Evolutionary conservation across 805 yeast genomes (phyloP).

Genomic region (Cyberlindnera maritima): DNA sequence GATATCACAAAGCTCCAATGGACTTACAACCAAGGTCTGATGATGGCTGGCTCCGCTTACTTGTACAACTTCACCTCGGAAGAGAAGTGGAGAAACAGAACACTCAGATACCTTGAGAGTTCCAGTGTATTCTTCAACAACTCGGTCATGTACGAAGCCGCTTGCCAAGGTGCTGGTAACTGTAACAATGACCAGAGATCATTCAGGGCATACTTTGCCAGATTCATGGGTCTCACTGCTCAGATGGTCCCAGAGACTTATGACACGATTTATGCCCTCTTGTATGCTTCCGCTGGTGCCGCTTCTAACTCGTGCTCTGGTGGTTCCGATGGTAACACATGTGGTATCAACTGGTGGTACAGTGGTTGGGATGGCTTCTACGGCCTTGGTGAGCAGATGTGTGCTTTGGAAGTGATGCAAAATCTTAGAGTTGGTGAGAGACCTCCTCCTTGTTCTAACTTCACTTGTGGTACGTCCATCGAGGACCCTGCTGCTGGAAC

Average conservation of each 20-base stretch:
- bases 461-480: constrained; percentile 61
- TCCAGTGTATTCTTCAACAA: constrained; percentile 58
- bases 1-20: constrained; percentile 54
- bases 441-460: constrained; percentile 57
- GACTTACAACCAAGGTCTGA: constrained; percentile 73
- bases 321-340: constrained; percentile 76
- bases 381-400: constrained; percentile 85
- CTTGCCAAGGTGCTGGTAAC: constrained; percentile 55
- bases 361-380: constrained; percentile 61
- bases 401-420: constrained; percentile 61
- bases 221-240: constrained; percentile 64
- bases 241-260: constrained; percentile 55
- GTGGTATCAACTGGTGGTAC: constrained; percentile 71
- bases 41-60: constrained; percentile 68
- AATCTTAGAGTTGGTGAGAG: constrained; percentile 34
- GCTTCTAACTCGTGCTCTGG: constrained; percentile 82
- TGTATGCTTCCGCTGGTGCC: constrained; percentile 56
- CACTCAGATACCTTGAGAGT: constrained; percentile 43
- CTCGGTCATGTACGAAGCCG: constrained; percentile 62
- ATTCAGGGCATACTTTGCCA: constrained; percentile 66
- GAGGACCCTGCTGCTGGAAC: constrained; percentile 69
- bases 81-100: constrained; percentile 55
- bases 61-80: constrained; percentile 62
- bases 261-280: constrained; percentile 42
- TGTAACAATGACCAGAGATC: constrained; percentile 77